Conservation (phyloP, 495 filamentous ascomycete genomes). For the Aspergillus sparsus region DNA sequence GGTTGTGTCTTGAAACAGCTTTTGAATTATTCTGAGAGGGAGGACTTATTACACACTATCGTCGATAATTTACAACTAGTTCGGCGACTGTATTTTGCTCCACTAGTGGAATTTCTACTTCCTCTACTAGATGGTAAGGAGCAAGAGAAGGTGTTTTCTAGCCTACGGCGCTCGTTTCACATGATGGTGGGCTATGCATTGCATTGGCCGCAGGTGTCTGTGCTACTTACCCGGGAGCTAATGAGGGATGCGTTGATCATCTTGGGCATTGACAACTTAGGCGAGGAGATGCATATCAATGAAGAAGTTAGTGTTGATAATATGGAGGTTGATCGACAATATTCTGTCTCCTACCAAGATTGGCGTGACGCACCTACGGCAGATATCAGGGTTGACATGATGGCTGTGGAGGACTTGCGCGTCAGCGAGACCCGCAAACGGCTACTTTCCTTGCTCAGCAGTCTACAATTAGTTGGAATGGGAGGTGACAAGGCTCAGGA, state of each 20-base stretch:
- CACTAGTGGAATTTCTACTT: conserved; percentile 43
- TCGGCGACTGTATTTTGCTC: conserved; percentile 49
- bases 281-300: conserved; percentile 23
- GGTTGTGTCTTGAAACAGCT: conserved; percentile 26
- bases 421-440: conserved; percentile 51
- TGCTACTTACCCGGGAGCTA: conserved; percentile 55
- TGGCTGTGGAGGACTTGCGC: conserved; percentile 35
- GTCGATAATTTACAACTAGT: conserved; percentile 46
- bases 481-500: conserved; percentile 73
- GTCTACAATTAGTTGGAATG: conserved; percentile 69
- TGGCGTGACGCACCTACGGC: conserved; percentile 37
- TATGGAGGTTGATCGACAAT: conserved; percentile 42
- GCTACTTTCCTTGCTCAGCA: conserved; percentile 58
- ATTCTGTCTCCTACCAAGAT: conserved; percentile 41
- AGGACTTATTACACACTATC: conserved; percentile 39
- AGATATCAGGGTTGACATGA: conserved; percentile 35
- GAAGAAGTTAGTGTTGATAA: conserved; percentile 28
- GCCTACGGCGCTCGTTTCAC: conserved; percentile 62
- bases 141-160: conserved; percentile 43
- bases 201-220: conserved; percentile 51
- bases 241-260: conserved; percentile 54
- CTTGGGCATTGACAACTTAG: conserved; percentile 52
- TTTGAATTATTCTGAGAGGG: conserved; percentile 26
- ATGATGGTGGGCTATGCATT: conserved; percentile 67
- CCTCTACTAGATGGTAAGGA: conserved; percentile 32